Base-by-base conservation (phyloP, 176 grass and related monocot genomes). In the Elymus sibiricus region DNA sequence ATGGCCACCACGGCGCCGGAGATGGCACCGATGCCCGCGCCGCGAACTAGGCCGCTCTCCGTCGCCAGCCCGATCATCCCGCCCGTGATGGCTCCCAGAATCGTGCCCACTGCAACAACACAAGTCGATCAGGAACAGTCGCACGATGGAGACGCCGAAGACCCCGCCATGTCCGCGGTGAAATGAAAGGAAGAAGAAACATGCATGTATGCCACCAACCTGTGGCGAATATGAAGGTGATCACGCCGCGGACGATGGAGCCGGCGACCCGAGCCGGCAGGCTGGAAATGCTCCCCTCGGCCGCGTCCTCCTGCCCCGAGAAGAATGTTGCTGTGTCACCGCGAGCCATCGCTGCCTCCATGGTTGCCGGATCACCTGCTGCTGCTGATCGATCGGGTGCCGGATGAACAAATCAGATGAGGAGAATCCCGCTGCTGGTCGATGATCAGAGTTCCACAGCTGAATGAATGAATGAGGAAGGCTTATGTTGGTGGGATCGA, bases 1-100 rank as follows among this genome's bases (percentile, higher is more conserved):
- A 97, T 92, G 29, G 94, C 88, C 76, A 97, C 91, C 29, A 97
- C 87, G 11, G 89, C 91, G 46, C 94, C 94, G 26, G 94, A 93
- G 51, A 97, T 91, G 3, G 94, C 91, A 1, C 94, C 94, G 77
- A 94, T 71, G 21, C 94, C 94, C 5, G 84, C 85, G 71, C 92
- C 94, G 16, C 94, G 90, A 35, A 97, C 90, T 46, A 94, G 70
- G 0, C 94, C 94, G 77, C 92, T 97, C 86, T 94, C 94, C 25
- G 92, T 97, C 6, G 94, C 94, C 42, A 97, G 83, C 14, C 94
- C 94, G 51, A 97, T 94, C 85, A 90, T 75, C 77, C 85, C 92
- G 85, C 94, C 94, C 12, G 94, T 97, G 38, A 97, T 79, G 4
- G 92, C 88, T 3, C 92, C 94, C 1, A 97, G 81, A 1, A 92